Evolutionary conservation across 2,329 filamentous ascomycete species (phyloP).

Genomic region (Aspergillus cejpii): DNA sequence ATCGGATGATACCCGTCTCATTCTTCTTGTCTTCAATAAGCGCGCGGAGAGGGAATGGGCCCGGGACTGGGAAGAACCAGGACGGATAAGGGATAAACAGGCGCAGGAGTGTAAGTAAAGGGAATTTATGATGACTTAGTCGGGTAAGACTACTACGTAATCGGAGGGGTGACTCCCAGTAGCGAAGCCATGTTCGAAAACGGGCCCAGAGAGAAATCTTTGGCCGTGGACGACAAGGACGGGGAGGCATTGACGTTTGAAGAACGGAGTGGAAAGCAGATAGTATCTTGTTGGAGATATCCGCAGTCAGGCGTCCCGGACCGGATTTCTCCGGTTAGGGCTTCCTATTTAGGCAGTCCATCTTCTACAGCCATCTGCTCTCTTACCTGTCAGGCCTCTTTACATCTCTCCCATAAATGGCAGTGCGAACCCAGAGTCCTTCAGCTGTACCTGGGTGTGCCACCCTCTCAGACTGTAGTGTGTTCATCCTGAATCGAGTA

Average conservation of each 20-base stretch:
- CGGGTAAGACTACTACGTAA: constrained; percentile 18
- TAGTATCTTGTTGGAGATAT: no score
- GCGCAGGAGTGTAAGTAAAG: constrained; percentile 16
- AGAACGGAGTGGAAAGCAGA: no score
- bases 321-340: no score
- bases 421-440: no score
- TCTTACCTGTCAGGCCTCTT: no score
- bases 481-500: no score
- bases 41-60: constrained; percentile 10
- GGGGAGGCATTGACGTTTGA: constrained; percentile 9
- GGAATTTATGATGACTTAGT: constrained; percentile 17
- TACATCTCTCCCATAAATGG: no score
- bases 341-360: no score
- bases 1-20: constrained; percentile 6
- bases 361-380: no score
- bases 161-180: constrained; percentile 14
- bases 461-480: no score
- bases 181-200: constrained; percentile 14
- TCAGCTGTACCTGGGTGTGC: no score
- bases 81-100: constrained; percentile 21
- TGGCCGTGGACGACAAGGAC: constrained; percentile 9
- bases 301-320: no score
- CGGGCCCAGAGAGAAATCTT: constrained; percentile 12
- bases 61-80: constrained; percentile 22
- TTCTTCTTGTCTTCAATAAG: constrained; percentile 12